These are phyloP conservation scores for Epicoccum sorghinum DNA, from an alignment of 2,329 filamentous ascomycete genomes.

Conservation along the genomic window DNA sequence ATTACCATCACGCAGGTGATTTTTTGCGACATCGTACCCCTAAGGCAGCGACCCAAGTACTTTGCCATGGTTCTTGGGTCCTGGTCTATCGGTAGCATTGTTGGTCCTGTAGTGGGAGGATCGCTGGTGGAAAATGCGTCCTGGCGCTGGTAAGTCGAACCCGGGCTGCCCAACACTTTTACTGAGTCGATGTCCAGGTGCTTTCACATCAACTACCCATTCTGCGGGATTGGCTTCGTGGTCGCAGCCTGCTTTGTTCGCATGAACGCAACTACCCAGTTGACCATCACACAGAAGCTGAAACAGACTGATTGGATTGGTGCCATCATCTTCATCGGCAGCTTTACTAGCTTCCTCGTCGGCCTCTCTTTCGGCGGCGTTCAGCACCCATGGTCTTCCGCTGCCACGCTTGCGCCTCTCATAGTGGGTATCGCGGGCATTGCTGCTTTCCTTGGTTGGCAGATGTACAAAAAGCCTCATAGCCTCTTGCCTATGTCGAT, in stretches of 20 bases:
- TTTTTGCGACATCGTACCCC: conserved; percentile 53
- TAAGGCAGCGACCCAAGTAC: conserved; percentile 50
- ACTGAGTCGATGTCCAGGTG: conserved; percentile 43
- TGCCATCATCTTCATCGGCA: conserved; percentile 47
- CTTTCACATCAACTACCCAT: conserved; percentile 68
- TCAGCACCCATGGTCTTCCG: conserved; percentile 48
- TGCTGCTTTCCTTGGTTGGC: conserved; percentile 44
- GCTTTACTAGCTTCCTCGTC: conserved; percentile 48
- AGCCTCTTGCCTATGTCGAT: conserved; percentile 48
- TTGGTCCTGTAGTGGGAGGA: conserved; percentile 57
- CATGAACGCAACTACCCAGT: conserved; percentile 24
- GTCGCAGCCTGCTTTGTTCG: conserved; percentile 31
- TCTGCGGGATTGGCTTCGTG: conserved; percentile 47
- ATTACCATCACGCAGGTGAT: conserved; percentile 52
- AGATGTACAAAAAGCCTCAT: conserved; percentile 40
- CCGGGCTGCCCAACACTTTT: neutral
- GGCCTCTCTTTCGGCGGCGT: conserved; percentile 53
- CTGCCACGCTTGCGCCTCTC: conserved; percentile 50
- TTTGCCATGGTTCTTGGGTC: conserved; percentile 46
- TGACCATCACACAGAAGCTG: conserved; percentile 32
- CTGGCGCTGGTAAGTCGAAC: conserved; percentile 59
- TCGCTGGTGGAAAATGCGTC: conserved; percentile 57
- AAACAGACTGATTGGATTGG: conserved; percentile 52
- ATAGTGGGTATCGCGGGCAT: conserved; percentile 42
- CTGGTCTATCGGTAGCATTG: conserved; percentile 63